Percentiles rank a stretch among this genome's conserved stretches.
phyloP scores from a whole-genome alignment of 1,284 basidiomycete genomes.

The Naganishia cerealis region DNA sequence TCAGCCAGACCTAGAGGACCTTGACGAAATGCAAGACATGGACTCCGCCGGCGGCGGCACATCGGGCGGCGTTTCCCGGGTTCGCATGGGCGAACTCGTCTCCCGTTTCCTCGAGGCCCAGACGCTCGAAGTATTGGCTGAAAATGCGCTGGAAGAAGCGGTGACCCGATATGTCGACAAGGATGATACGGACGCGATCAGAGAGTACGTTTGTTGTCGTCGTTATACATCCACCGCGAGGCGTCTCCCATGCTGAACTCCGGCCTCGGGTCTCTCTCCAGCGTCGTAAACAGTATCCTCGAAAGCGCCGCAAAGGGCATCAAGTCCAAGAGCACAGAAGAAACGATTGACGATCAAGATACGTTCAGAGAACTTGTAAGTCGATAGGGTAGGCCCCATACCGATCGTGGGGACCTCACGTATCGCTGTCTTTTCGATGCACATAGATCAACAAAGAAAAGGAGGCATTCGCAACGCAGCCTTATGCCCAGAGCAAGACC shows the following conservation, averaged over 20 bases:
- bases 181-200: constrained; percentile 87
- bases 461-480: constrained; percentile 55
- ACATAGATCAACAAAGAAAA: constrained; percentile 61
- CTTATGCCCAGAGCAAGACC: constrained; percentile 56
- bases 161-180: constrained; percentile 93
- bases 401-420: not conserved
- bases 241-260: not conserved
- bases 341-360: constrained; percentile 26
- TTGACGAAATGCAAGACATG: constrained; percentile 67
- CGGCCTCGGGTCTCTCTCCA: constrained; percentile 47
- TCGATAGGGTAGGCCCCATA: not conserved
- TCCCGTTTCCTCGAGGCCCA: constrained; percentile 84
- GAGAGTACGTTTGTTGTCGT: constrained; percentile 61
- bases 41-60: constrained; percentile 63
- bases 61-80: constrained; percentile 43
- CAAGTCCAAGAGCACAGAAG: constrained; percentile 33
- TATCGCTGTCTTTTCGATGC: constrained; percentile 2
- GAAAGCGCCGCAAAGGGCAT: constrained; percentile 58
- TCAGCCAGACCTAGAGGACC: constrained; percentile 51
- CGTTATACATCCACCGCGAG: not conserved
- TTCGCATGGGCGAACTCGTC: constrained; percentile 64
- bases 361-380: constrained; percentile 25
- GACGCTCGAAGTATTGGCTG: constrained; percentile 80
- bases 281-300: constrained; percentile 68
- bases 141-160: constrained; percentile 82